These are phyloP conservation scores for Magnolia officinalis DNA, from an alignment of 164 flowering plant genomes.

Conservation along the genomic window DNA sequence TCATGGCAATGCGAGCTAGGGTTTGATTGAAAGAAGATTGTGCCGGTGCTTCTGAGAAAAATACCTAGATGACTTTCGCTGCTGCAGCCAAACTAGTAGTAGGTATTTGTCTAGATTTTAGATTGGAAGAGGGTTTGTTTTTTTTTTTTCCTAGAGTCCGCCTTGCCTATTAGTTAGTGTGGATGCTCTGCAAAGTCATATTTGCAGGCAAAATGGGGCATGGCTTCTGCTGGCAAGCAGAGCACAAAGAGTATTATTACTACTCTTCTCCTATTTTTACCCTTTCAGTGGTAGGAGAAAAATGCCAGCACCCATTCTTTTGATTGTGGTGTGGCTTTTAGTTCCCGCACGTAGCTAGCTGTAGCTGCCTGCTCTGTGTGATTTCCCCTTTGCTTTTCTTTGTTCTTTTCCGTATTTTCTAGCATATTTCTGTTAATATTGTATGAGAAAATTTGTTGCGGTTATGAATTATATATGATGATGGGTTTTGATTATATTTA, in stretches of 20 bases:
- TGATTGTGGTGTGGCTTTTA: neutral
- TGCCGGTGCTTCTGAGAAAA: neutral
- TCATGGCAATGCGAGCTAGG: neutral
- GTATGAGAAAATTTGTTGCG: neutral
- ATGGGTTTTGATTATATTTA: neutral
- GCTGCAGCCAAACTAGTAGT: neutral
- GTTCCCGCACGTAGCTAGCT: neutral
- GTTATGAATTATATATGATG: neutral
- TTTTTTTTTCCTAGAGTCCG: neutral
- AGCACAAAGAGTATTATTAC: neutral
- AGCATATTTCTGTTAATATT: conserved; percentile 2
- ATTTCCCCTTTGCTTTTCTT: neutral
- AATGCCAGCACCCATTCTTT: neutral
- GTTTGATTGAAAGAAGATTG: neutral
- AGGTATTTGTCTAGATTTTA: too few species aligned
- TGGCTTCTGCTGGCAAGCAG: neutral
- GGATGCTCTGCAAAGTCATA: conserved; percentile 2
- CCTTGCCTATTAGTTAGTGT: neutral
- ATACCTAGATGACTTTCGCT: neutral
- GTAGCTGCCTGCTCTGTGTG: neutral
- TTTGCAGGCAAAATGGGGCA: neutral
- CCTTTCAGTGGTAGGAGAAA: neutral
- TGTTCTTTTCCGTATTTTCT: neutral
- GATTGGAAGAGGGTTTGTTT: neutral
- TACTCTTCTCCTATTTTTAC: neutral